A percentile compares a stretch with the other conserved stretches of the same genome.
These are phyloP conservation scores for Cyclospora cayetanensis DNA, from an alignment of 169 alveolate genomes.

Conservation along the genomic window DNA sequence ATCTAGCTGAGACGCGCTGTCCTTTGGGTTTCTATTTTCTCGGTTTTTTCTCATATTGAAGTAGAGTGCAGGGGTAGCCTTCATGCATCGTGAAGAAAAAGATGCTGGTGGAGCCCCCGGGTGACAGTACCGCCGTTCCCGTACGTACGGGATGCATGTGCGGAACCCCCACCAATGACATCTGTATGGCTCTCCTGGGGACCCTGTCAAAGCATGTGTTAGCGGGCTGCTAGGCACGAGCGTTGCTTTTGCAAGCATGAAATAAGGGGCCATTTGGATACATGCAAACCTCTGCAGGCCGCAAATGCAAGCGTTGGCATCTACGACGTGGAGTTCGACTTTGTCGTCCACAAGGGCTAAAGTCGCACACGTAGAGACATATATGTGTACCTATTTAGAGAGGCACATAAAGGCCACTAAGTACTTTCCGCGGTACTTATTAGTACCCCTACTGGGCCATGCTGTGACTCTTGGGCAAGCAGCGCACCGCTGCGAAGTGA, in stretches of 20 bases:
- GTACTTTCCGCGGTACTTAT: too few species aligned
- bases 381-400: too few species aligned
- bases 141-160: background rate
- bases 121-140: background rate
- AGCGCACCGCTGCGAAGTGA: too few species aligned
- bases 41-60: too few species aligned
- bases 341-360: background rate
- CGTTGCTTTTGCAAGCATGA: background rate
- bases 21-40: too few species aligned
- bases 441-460: too few species aligned
- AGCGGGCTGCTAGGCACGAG: background rate
- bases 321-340: conserved; percentile 47
- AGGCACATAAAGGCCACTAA: too few species aligned
- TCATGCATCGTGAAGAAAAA: too few species aligned
- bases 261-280: background rate
- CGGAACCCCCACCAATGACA: background rate
- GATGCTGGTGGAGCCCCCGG: background rate
- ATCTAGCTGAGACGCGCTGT: too few species aligned
- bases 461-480: too few species aligned
- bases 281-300: background rate
- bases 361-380: too few species aligned
- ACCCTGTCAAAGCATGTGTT: background rate
- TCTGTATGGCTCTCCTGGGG: background rate
- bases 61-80: too few species aligned
- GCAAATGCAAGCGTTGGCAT: conserved; percentile 54